phyloP scores from a whole-genome alignment of 2,329 filamentous ascomycete species.

The Aureobasidium sp. region DNA sequence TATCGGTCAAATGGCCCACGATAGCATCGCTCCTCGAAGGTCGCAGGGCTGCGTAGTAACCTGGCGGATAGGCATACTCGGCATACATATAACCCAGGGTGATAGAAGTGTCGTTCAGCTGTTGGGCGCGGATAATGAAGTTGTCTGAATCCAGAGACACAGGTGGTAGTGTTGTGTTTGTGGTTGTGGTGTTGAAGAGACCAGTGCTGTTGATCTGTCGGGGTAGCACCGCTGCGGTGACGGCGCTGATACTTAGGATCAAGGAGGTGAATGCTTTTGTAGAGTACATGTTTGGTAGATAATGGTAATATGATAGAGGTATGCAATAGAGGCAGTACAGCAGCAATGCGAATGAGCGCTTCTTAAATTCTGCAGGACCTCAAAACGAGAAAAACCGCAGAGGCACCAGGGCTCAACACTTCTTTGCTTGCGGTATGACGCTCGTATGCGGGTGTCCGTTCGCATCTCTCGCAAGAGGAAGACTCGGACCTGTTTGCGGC shows the following conservation, averaged over 20 bases:
- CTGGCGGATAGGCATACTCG: slow-evolving; percentile 16
- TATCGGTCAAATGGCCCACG: slow-evolving; percentile 16
- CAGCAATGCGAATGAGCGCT: not conserved
- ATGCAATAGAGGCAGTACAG: not conserved
- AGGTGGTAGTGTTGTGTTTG: slow-evolving; percentile 5
- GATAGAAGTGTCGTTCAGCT: slow-evolving; percentile 15
- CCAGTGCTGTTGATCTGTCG: not conserved
- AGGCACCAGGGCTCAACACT: not conserved
- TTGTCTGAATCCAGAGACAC: slow-evolving; percentile 2
- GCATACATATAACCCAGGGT: slow-evolving; percentile 17
- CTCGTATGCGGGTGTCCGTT: slow-evolving; percentile 3
- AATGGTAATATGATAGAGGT: not conserved
- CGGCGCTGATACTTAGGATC: not conserved
- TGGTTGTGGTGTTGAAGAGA: not conserved
- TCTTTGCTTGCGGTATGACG: slow-evolving; percentile 1
- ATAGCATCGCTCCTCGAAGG: slow-evolving; percentile 13
- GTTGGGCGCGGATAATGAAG: slow-evolving; percentile 17
- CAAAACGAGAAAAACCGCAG: not conserved
- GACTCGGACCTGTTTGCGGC: not conserved
- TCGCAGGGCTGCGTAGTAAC: slow-evolving; percentile 17
- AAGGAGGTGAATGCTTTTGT: not conserved
- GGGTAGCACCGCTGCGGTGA: not conserved
- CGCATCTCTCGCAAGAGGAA: not conserved
- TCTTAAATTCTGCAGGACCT: not conserved
- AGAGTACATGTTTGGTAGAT: not conserved